A percentile compares a stretch with the other conserved stretches of the same genome.
These are phyloP conservation scores for Pythium rishiriense DNA, from an alignment of 352 stramenopile species.

Conservation along the genomic window DNA sequence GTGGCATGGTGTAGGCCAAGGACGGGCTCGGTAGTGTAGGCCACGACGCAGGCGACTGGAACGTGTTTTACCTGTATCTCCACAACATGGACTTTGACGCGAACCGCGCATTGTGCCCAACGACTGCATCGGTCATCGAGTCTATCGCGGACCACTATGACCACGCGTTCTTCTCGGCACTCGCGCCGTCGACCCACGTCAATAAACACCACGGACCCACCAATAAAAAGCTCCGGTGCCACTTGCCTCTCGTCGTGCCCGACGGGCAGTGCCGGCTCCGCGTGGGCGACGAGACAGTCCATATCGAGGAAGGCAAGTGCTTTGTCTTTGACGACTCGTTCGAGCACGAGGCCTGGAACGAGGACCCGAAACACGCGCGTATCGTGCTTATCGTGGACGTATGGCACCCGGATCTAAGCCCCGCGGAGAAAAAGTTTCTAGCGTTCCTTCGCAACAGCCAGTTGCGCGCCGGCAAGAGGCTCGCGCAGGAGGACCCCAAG, in stretches of 20 bases:
- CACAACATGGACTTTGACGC: conserved; percentile 83
- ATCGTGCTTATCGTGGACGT: conserved; percentile 95
- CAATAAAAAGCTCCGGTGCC: conserved; percentile 92
- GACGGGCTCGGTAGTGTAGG: conserved; percentile 76
- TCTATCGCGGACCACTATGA: conserved; percentile 67
- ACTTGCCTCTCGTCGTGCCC: conserved; percentile 87
- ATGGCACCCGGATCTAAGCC: conserved; percentile 93
- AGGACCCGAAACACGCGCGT: conserved; percentile 68
- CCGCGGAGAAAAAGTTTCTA: conserved; percentile 90
- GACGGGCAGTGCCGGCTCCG: conserved; percentile 55
- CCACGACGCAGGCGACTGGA: conserved; percentile 84
- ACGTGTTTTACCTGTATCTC: conserved; percentile 88
- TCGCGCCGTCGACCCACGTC: conserved; percentile 80
- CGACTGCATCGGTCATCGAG: conserved; percentile 58
- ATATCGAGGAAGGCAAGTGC: conserved; percentile 88
- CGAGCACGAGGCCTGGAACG: conserved; percentile 98
- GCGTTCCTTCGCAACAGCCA: conserved; percentile 69
- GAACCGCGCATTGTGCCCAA: conserved; percentile 69
- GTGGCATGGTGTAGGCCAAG: conserved; percentile 35
- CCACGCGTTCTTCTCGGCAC: conserved; percentile 87
- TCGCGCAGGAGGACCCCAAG: conserved; percentile 26
- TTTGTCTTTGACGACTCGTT: conserved; percentile 99
- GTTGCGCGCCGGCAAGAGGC: conserved; percentile 58
- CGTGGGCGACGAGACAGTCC: conserved; percentile 63
- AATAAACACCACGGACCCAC: conserved; percentile 85